Evolutionary conservation across 2,329 filamentous ascomycete species (phyloP).

Genomic region (Grosmannia serpens): DNA sequence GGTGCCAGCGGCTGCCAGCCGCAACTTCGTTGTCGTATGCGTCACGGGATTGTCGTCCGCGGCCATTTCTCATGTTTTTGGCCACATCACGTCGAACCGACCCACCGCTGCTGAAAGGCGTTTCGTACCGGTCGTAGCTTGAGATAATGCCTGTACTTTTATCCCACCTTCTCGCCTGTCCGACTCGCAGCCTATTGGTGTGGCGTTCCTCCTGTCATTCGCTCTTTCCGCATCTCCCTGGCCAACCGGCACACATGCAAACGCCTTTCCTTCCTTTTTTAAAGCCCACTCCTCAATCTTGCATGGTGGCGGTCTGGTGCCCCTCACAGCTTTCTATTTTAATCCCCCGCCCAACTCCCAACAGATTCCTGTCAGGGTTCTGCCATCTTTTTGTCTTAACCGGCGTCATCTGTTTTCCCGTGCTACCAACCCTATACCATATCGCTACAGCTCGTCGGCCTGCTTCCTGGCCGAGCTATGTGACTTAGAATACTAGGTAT

Average conservation of each 20-base stretch:
- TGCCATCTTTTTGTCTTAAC: background rate
- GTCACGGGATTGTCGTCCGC: background rate
- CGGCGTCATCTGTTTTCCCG: background rate
- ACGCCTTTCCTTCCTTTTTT: background rate
- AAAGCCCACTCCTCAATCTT: background rate
- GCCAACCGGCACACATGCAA: background rate
- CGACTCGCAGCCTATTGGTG: too few species aligned
- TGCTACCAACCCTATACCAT: background rate
- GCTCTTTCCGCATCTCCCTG: too few species aligned
- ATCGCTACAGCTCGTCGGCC: background rate
- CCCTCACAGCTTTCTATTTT: background rate
- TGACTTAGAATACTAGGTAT: background rate
- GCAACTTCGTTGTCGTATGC: background rate
- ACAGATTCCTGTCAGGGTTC: background rate
- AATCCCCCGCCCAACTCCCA: background rate
- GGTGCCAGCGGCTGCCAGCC: background rate
- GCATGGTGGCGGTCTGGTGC: background rate
- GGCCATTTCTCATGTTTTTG: background rate
- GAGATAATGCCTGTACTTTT: background rate
- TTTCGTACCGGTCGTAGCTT: background rate
- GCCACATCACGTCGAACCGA: background rate
- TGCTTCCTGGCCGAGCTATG: background rate
- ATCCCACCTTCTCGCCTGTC: background rate
- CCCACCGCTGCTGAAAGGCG: background rate
- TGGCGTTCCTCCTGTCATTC: background rate